A percentile compares a stretch with the other conserved stretches of the same genome.
phyloP scores from a whole-genome alignment of 78 protist species.

The Paratrimastix pyriformis region DNA sequence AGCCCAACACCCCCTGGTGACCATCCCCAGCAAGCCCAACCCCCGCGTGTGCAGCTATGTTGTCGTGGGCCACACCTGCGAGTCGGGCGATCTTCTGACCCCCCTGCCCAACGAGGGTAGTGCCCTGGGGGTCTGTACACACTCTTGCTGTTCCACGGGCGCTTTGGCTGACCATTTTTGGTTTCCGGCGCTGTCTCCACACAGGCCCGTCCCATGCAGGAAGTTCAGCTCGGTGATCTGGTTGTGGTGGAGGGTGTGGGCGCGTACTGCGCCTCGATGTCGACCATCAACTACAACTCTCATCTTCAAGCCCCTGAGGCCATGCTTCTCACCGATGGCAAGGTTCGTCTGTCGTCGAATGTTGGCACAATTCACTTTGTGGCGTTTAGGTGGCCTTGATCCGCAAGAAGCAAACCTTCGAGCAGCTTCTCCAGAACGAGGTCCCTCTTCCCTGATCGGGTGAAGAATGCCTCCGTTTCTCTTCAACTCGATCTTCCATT shows the following conservation, averaged over 20 bases:
- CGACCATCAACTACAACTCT: slow-evolving; percentile 32
- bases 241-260: slow-evolving; percentile 14
- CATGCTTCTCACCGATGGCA: neutral
- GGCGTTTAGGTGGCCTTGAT: neutral
- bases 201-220: neutral
- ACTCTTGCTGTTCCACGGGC: neutral
- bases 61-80: slow-evolving; percentile 31
- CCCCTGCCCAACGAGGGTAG: too few relatives aligned
- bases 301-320: slow-evolving; percentile 15
- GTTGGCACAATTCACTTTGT: neutral
- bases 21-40: neutral
- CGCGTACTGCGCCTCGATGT: slow-evolving; percentile 22
- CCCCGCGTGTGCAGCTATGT: too few relatives aligned
- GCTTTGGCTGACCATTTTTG: neutral
- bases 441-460: too few relatives aligned
- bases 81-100: slow-evolving; percentile 24
- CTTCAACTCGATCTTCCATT: too few relatives aligned
- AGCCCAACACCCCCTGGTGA: neutral
- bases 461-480: too few relatives aligned
- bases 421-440: slow-evolving; percentile 20
- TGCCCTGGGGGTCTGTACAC: slow-evolving; percentile 8
- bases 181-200: neutral
- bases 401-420: slow-evolving; percentile 8
- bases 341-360: neutral
- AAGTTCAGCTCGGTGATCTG: slow-evolving; percentile 1